A percentile compares a stretch with the other conserved stretches of the same genome.
phyloP scores from a whole-genome alignment of 257 asterid genomes.

The Salvia hispanica region DNA sequence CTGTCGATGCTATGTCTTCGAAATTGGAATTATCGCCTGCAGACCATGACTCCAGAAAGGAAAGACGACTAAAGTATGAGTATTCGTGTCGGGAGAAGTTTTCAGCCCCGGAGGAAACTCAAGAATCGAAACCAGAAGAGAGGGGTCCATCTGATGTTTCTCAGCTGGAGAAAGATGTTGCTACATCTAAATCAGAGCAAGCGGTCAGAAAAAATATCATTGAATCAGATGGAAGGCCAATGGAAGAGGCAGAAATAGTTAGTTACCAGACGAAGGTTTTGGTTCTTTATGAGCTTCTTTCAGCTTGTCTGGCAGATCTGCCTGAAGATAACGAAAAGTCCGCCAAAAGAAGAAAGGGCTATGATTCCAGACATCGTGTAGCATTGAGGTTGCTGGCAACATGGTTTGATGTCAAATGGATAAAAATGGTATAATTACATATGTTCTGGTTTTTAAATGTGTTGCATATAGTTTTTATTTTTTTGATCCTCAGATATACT shows the following conservation, averaged over 20 bases:
- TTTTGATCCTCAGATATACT: slow-evolving; percentile 7
- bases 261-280: slow-evolving; percentile 63
- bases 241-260: slow-evolving; percentile 62
- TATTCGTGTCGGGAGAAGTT: slow-evolving; percentile 65
- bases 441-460: background rate
- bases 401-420: slow-evolving; percentile 89
- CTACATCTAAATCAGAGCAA: slow-evolving; percentile 43
- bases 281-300: slow-evolving; percentile 78
- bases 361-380: slow-evolving; percentile 90
- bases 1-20: slow-evolving; percentile 69
- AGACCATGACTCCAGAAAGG: slow-evolving; percentile 55
- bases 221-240: slow-evolving; percentile 56
- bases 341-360: slow-evolving; percentile 64
- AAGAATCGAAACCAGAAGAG: slow-evolving; percentile 40
- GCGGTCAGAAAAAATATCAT: slow-evolving; percentile 35
- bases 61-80: slow-evolving; percentile 69
- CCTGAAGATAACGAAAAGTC: slow-evolving; percentile 56
- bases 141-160: slow-evolving; percentile 33
- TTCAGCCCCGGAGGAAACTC: slow-evolving; percentile 39
- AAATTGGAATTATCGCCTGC: slow-evolving; percentile 56
- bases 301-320: slow-evolving; percentile 79
- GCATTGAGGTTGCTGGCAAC: slow-evolving; percentile 85
- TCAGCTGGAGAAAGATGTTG: slow-evolving; percentile 39
- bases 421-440: slow-evolving; percentile 61
- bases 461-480: slow-evolving; percentile 9